Evolutionary conservation across 257 asterid species (phyloP).

Genomic region (Plectranthus barbatus): DNA sequence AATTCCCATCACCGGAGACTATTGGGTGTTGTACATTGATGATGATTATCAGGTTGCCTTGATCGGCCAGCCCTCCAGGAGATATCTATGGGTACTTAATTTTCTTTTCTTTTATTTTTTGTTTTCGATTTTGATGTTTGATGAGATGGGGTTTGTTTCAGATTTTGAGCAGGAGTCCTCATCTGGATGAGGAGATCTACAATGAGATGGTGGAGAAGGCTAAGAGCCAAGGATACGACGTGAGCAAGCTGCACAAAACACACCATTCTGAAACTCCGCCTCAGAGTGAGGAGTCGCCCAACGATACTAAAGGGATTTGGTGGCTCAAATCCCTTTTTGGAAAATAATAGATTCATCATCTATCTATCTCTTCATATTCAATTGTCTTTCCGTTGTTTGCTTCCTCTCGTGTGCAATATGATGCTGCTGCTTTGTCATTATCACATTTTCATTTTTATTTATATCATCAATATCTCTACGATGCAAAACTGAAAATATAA

Average conservation of each 20-base stretch:
- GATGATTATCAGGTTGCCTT: slow-evolving; percentile 43
- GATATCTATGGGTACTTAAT: slow-evolving; percentile 66
- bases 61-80: slow-evolving; percentile 67
- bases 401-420: no score
- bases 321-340: slow-evolving; percentile 83
- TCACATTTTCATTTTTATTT: no score
- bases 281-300: slow-evolving; percentile 26
- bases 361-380: no score
- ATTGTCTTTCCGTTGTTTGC: no score
- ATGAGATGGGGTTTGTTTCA: not conserved
- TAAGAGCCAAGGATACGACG: slow-evolving; percentile 60
- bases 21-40: slow-evolving; percentile 54
- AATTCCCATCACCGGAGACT: slow-evolving; percentile 48
- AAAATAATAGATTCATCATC: slow-evolving; percentile 18
- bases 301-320: slow-evolving; percentile 67
- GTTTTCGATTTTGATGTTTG: not conserved
- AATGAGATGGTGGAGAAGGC: slow-evolving; percentile 53
- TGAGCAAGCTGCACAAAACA: slow-evolving; percentile 63
- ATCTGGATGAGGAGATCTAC: slow-evolving; percentile 46
- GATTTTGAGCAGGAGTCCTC: slow-evolving; percentile 52
- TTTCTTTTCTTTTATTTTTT: no score
- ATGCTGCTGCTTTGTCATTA: no score
- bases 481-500: no score
- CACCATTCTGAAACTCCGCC: slow-evolving; percentile 55
- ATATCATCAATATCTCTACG: no score